Evolutionary conservation across 2,329 filamentous ascomycete species (phyloP).

Genomic region (Sporothrix luriei): DNA sequence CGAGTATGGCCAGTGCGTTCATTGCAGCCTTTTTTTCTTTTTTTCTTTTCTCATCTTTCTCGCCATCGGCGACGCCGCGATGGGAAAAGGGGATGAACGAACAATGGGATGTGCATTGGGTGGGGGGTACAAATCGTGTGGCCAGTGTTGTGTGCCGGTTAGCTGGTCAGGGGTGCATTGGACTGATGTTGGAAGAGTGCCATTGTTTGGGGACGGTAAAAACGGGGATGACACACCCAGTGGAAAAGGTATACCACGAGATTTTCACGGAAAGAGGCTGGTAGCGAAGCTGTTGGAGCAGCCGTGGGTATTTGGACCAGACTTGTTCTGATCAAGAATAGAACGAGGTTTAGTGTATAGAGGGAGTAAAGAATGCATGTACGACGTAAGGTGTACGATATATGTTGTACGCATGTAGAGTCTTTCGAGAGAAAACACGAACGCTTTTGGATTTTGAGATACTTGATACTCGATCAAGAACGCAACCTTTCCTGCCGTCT

Average conservation of each 20-base stretch:
- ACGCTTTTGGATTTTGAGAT: no score
- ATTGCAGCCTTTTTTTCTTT: not conserved
- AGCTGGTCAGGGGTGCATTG: not conserved
- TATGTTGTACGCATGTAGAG: no score
- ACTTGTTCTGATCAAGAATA: not conserved
- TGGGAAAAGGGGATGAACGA: not conserved
- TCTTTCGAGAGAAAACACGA: no score
- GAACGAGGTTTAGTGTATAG: not conserved
- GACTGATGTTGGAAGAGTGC: not conserved
- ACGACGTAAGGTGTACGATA: not conserved
- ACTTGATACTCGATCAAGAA: no score
- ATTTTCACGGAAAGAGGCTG: constrained; percentile 10
- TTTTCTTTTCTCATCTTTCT: not conserved
- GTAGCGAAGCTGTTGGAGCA: not conserved
- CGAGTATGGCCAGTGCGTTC: not conserved
- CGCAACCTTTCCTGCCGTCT: no score
- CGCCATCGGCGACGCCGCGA: constrained; percentile 19
- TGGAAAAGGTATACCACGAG: not conserved
- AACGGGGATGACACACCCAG: not conserved
- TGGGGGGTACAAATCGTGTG: not conserved
- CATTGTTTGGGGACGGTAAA: not conserved
- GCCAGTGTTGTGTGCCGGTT: not conserved
- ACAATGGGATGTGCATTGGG: not conserved
- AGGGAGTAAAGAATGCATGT: not conserved
- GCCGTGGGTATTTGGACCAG: not conserved